Conservation (phyloP, 2,329 filamentous ascomycete genomes). For the Colletotrichum liaoningense region DNA sequence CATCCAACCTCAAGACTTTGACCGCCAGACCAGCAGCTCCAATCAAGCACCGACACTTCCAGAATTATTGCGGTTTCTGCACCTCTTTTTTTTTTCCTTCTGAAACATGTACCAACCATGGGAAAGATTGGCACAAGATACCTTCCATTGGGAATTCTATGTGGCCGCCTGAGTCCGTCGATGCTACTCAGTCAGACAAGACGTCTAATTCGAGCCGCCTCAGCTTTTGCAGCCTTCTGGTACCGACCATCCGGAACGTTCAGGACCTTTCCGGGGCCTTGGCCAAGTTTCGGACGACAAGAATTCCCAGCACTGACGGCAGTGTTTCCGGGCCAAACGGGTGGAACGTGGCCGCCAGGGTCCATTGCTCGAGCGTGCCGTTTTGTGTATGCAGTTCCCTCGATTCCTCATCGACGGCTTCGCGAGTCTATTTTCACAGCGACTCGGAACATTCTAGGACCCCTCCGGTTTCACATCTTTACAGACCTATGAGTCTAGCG, state of each 20-base stretch:
- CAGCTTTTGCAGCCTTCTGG: constrained; percentile 2
- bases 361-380: constrained; percentile 9
- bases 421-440: constrained; percentile 13
- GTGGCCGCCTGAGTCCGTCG: background rate
- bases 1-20: background rate
- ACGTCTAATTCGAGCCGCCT: constrained; percentile 4
- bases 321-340: constrained; percentile 11
- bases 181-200: background rate
- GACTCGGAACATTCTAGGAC: constrained; percentile 20
- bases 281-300: constrained; percentile 22
- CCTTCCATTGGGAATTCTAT: background rate
- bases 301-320: constrained; percentile 11
- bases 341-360: constrained; percentile 18
- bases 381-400: background rate
- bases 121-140: background rate
- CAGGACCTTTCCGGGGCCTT: background rate
- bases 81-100: background rate
- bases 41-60: background rate
- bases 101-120: background rate
- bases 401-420: background rate
- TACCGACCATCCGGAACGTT: constrained; percentile 19
- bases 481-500: background rate
- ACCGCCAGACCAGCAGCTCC: background rate
- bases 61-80: background rate
- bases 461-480: constrained; percentile 26